These are phyloP conservation scores for Auricularia sp. DNA, from an alignment of 768 basidiomycete genomes.

Conservation along the genomic window DNA sequence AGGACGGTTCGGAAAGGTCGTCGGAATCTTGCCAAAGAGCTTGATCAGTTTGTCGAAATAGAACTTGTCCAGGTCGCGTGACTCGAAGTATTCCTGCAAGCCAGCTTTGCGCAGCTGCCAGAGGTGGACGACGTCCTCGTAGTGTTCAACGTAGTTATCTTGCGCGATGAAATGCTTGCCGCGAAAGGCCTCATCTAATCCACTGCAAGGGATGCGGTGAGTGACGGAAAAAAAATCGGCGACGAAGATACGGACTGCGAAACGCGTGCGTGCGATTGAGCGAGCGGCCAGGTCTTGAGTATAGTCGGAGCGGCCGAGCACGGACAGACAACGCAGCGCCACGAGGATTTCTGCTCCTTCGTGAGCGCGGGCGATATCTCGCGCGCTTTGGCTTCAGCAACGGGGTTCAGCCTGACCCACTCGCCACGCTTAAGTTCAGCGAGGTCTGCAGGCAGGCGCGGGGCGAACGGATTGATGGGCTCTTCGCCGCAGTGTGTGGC, in stretches of 20 bases:
- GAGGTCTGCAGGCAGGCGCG: not conserved
- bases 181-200: not conserved
- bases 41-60: not conserved
- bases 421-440: not conserved
- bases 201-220: too few species aligned
- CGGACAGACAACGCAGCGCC: not conserved
- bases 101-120: not conserved
- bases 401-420: not conserved
- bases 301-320: not conserved
- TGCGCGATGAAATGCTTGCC: not conserved
- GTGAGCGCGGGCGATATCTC: not conserved
- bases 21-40: not conserved
- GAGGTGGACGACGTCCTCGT: not conserved
- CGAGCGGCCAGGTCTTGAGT: not conserved
- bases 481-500: not conserved
- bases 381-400: not conserved
- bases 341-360: not conserved
- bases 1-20: not conserved
- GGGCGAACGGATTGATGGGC: not conserved
- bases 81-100: not conserved
- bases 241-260: not conserved
- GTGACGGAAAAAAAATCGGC: not conserved
- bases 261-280: not conserved
- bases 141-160: not conserved
- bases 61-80: not conserved